Base-by-base conservation (phyloP, 1,284 basidiomycete genomes). In the Mrakiaceae sp. region DNA sequence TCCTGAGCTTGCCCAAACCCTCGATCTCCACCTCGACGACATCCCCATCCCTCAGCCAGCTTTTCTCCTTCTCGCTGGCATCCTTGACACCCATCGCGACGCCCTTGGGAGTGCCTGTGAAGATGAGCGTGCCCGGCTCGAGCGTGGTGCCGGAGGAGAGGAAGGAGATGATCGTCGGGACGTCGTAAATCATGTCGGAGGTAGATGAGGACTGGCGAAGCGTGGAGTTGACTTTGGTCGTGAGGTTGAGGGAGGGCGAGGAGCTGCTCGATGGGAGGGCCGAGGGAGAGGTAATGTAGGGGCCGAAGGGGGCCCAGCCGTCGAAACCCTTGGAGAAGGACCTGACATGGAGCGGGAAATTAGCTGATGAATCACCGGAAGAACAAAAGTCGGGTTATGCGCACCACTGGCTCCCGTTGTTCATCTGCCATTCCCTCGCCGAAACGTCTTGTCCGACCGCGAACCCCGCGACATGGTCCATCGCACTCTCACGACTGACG, bases 121-220 rank as follows among this genome's bases (percentile, higher is more conserved):
- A 81, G 70, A 93, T 87, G 67, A 93, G 78, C 0, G 86, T 85
- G 0, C 91, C 92, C 0, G 88, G 83, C 67, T 84, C 82, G 40
- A 96, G 83, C 0, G 91, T 95, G 4, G 90, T 90, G 1, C 87
- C 90, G 72, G 90, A 86, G 0, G 88, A 90, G 48, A 93, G 81
- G 79, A 85, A 87, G 0, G 88, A 80, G 62, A 93, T 67, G 63
- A 72, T 64, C 51, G 69, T 73, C 12, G 72, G 66, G 42, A 72
- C 67, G 55, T 70, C 64, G 58, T 68, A 70, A 16, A 74, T 72
- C 70, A 73, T 68, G 46, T 71, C 67, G 2, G 39, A 76, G 2
- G 88, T 90, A 48, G 78, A 86, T 0, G 89, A 87, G 64, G 88
- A 79, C 74, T 94, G 90, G 60, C 89, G 76, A 3, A 80, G 74